phyloP scores from a whole-genome alignment of 768 basidiomycete genomes.

The Suillus variegatus region DNA sequence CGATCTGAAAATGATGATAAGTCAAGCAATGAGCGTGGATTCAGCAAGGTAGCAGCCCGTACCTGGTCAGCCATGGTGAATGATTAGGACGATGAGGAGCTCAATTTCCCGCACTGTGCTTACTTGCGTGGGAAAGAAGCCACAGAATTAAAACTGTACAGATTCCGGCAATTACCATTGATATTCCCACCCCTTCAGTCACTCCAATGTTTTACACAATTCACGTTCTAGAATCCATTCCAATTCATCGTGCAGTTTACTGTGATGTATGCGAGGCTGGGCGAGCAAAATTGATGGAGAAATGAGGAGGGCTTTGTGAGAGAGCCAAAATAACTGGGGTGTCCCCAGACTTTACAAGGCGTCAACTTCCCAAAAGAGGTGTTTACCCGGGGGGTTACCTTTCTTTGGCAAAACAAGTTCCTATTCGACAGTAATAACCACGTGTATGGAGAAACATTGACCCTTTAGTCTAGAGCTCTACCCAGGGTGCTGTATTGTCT shows the following conservation, averaged over 20 bases:
- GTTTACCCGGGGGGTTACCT: too few species aligned
- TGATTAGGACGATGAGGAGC: constrained; percentile 14
- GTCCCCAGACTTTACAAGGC: too few species aligned
- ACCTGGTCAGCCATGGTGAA: constrained; percentile 65
- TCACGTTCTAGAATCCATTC: neutral
- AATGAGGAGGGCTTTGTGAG: neutral
- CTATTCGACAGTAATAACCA: too few species aligned
- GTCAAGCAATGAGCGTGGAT: neutral
- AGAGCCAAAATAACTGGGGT: neutral
- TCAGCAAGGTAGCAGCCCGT: constrained; percentile 18
- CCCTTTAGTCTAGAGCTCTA: too few species aligned
- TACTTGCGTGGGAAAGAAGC: constrained; percentile 33
- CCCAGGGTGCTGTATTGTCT: too few species aligned
- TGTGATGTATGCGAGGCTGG: neutral
- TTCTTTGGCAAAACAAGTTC: too few species aligned
- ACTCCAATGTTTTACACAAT: neutral
- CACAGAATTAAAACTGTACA: constrained; percentile 44
- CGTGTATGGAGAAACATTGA: too few species aligned
- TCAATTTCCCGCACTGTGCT: constrained; percentile 8
- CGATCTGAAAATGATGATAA: constrained; percentile 56
- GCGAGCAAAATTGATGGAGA: neutral
- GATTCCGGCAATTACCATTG: constrained; percentile 36
- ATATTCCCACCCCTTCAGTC: neutral
- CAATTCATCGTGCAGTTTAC: neutral
- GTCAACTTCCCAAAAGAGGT: too few species aligned